These are phyloP conservation scores for Brassica juncea DNA, from an alignment of 345 rosid species.

Conservation along the genomic window DNA sequence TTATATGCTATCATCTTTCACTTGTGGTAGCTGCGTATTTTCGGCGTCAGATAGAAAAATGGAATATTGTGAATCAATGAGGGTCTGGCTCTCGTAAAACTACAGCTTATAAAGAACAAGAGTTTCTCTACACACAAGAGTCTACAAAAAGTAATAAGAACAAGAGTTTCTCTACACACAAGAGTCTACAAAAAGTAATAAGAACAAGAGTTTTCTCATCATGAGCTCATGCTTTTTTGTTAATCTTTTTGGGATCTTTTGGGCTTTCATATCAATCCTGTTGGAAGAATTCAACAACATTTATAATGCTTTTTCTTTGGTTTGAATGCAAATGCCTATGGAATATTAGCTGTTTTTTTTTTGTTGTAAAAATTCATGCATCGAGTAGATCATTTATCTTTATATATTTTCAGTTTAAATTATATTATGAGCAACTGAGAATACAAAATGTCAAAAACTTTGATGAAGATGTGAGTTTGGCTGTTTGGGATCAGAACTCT, in stretches of 20 bases:
- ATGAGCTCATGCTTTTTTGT: background rate
- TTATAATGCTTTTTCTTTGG: background rate
- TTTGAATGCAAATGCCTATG: background rate
- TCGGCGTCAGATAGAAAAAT: background rate
- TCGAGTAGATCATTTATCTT: background rate
- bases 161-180: background rate
- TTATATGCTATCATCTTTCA: background rate
- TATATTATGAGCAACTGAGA: background rate
- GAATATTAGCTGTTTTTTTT: background rate
- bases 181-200: background rate
- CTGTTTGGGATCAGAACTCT: background rate
- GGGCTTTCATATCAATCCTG: background rate
- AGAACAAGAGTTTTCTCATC: background rate
- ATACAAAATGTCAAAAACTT: background rate
- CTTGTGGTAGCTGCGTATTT: background rate
- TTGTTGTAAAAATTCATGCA: background rate
- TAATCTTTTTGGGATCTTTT: background rate
- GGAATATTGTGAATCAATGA: background rate
- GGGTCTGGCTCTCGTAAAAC: background rate
- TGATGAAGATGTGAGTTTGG: background rate
- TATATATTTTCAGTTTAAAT: background rate
- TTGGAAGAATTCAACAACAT: background rate
- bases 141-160: background rate
- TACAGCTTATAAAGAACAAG: background rate
- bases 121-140: background rate